Evolutionary conservation across 441 rosid species (phyloP).

Genomic region (Erodium moschatum): DNA sequence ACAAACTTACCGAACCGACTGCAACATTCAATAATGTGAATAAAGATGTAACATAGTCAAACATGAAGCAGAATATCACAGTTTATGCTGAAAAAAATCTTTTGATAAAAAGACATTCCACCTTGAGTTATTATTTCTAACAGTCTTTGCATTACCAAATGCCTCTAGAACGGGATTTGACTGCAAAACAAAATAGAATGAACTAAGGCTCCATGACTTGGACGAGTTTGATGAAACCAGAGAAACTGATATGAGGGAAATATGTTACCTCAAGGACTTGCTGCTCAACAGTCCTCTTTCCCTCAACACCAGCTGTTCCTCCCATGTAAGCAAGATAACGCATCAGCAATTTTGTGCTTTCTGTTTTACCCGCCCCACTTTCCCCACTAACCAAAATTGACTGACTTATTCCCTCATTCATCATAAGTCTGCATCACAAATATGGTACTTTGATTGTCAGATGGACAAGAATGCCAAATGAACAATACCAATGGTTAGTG

Average conservation of each 20-base stretch:
- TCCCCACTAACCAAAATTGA: constrained; percentile 56
- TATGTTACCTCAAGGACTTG: constrained; percentile 47
- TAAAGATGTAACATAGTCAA: background rate
- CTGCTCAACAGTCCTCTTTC: constrained; percentile 66
- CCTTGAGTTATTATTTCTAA: constrained; percentile 99
- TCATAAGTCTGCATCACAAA: constrained; percentile 49
- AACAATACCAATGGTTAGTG: background rate
- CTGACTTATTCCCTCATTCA: constrained; percentile 55
- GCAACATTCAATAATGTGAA: background rate
- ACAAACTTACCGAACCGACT: constrained; percentile 83
- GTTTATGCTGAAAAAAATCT: background rate
- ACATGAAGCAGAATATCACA: constrained; percentile 8
- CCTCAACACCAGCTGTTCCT: constrained; percentile 40
- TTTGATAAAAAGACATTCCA: constrained; percentile 19
- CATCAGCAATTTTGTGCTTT: constrained; percentile 79
- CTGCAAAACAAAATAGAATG: constrained; percentile 38
- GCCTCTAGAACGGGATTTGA: constrained; percentile 99
- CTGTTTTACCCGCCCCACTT: constrained; percentile 82
- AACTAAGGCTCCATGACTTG: constrained; percentile 15
- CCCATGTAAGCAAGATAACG: constrained; percentile 67
- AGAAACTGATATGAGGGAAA: background rate
- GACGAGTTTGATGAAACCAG: constrained; percentile 10
- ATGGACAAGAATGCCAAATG: constrained; percentile 6
- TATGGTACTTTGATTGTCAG: constrained; percentile 17
- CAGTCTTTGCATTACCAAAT: constrained; percentile 98